Base-by-base conservation (phyloP, 2,329 filamentous ascomycete genomes). In the Aureobasidium sp. region DNA sequence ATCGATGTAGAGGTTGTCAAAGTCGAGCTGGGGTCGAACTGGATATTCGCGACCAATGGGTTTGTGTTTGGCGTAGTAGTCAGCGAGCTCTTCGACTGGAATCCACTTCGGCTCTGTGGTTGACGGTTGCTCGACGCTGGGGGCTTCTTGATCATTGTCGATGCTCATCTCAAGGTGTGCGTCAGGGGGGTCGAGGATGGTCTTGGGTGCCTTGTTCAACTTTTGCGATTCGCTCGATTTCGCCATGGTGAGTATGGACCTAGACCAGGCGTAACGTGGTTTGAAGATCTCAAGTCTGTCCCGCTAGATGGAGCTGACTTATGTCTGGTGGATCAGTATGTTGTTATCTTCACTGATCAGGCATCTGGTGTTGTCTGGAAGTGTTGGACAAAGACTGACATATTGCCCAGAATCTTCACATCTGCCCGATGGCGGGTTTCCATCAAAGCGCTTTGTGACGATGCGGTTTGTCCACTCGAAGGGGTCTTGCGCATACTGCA, bases 21-120 rank as follows among this genome's bases (percentile, higher is more conserved):
- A 47, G 16, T 47, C 55, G 18, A 36, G 13, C 16, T 31, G n/a
- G n/a, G 42, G 2, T 16, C 33, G 55, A 5, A 8, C 40, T 23
- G 55, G 40, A 25, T 59, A 59, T 16, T 47, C 47, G 55, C 55
- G 55, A 47, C 55, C 55, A 8, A n/a, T 2, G 20, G 54, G 40
- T 15, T 58, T 47, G 20, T 9, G 40, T 40, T 16, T 18, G 27
- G 11, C 7, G 42, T 36, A 45, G 55, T 59, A 59, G 1, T 25
- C 27, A 4, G 16, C 11, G 23, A 59, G 55, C 20, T 36, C 20
- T 23, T 18, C 42, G 4, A 45, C 42, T 7, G 16, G 18, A 10
- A 59, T 59, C 25, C 20, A 25, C 11, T 36, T 36, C 27, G 20
- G 4, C 11, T 45, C 9, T 47, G 2, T 45, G 15, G 36, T 27